A percentile compares a stretch with the other conserved stretches of the same genome.
phyloP scores from a whole-genome alignment of 805 yeast genomes.

The Candida ovalis region DNA sequence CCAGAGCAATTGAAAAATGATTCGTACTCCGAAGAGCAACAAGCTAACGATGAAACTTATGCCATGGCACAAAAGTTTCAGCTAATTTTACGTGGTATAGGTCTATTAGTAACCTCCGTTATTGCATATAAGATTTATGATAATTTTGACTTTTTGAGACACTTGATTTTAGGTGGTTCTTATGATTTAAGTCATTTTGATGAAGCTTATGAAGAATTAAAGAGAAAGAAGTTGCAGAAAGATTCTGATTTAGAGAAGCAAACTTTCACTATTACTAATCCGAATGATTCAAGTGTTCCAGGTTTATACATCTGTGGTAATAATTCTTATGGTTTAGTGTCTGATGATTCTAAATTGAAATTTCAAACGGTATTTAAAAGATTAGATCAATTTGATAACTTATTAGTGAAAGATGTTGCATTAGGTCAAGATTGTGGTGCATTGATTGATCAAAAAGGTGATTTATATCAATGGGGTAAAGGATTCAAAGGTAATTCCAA shows the following conservation, averaged over 20 bases:
- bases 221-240: constrained; percentile 18
- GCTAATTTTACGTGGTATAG: constrained; percentile 41
- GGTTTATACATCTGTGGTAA: constrained; percentile 68
- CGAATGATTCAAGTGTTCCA: constrained; percentile 40
- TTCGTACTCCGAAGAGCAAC: constrained; percentile 2
- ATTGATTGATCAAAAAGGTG: constrained; percentile 67
- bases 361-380: constrained; percentile 54
- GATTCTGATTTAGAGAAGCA: constrained; percentile 15
- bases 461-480: constrained; percentile 69
- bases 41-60: constrained; percentile 22
- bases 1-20: background rate
- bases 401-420: constrained; percentile 52
- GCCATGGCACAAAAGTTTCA: constrained; percentile 43
- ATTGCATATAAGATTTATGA: constrained; percentile 37
- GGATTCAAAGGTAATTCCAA: constrained; percentile 29
- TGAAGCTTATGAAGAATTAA: constrained; percentile 33
- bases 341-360: constrained; percentile 21
- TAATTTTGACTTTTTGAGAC: constrained; percentile 39
- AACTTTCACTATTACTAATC: constrained; percentile 28
- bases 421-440: constrained; percentile 46
- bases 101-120: constrained; percentile 36
- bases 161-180: constrained; percentile 28
- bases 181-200: constrained; percentile 35
- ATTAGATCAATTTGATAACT: constrained; percentile 59
- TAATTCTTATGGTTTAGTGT: constrained; percentile 37